Evolutionary conservation across 208 protist species (phyloP).

Genomic region (Acanthamoeba quina): DNA sequence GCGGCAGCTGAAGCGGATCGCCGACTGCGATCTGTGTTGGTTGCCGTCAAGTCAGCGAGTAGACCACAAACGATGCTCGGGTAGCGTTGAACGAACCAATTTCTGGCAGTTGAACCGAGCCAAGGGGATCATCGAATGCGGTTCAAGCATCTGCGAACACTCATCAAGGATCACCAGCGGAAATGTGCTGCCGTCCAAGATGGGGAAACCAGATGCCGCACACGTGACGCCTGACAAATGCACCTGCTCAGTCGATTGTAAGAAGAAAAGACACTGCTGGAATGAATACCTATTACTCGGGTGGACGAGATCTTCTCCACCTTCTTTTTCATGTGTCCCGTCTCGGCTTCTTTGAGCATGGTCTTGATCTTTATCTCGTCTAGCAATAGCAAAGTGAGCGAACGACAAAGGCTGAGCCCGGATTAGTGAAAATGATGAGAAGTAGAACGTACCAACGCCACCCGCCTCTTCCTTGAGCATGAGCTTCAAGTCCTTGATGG

Average conservation of each 20-base stretch:
- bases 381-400: not conserved
- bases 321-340: conserved; percentile 49
- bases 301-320: conserved; percentile 28
- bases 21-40: conserved; percentile 80
- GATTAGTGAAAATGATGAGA: not conserved
- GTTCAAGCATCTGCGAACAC: conserved; percentile 89
- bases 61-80: not conserved
- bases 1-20: conserved; percentile 91
- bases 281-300: conserved; percentile 56
- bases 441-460: not conserved
- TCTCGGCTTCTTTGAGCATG: conserved; percentile 38
- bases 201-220: conserved; percentile 84
- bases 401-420: not conserved
- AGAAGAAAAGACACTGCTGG: not conserved
- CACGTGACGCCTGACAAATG: conserved; percentile 86
- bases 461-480: conserved; percentile 70
- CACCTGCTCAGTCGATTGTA: no score
- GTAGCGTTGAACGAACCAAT: conserved; percentile 60
- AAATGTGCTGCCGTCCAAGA: conserved; percentile 86
- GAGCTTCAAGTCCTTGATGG: conserved; percentile 29
- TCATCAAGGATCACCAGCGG: conserved; percentile 91
- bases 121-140: conserved; percentile 87
- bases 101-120: conserved; percentile 77
- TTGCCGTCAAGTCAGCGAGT: not conserved
- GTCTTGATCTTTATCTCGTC: not conserved